Percentiles rank a stretch among this genome's conserved stretches.
Conservation (phyloP, 805 yeast genomes). For the Suhomyces vadensis region DNA sequence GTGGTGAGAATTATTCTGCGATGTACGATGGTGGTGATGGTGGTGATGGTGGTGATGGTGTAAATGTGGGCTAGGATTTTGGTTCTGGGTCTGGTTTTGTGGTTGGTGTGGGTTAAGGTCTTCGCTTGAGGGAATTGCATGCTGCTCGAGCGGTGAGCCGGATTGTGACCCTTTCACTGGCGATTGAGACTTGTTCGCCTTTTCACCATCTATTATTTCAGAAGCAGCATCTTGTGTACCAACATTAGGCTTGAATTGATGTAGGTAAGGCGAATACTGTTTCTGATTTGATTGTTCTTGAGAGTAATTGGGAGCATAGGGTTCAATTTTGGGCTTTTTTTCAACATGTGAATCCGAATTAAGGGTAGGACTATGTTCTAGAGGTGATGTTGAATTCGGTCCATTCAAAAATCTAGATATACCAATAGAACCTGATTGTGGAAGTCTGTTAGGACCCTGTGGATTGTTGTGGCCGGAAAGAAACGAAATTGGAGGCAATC, state of each 20-base stretch:
- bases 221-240: neutral
- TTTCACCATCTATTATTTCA: neutral
- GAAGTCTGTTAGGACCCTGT: constrained; percentile 12
- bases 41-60: constrained; percentile 16
- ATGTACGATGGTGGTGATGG: constrained; percentile 6
- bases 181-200: too few relatives aligned
- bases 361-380: neutral
- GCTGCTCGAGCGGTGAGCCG: neutral
- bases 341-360: neutral
- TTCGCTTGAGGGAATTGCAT: neutral
- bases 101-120: neutral
- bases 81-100: neutral
- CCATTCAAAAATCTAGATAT: constrained; percentile 22
- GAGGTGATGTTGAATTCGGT: constrained; percentile 6
- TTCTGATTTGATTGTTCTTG: neutral
- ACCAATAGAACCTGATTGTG: constrained; percentile 21
- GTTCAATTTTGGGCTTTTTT: neutral
- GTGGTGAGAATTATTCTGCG: constrained; percentile 17
- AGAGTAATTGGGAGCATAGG: neutral
- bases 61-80: constrained; percentile 5
- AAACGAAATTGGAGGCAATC: constrained; percentile 32
- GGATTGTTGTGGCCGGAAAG: constrained; percentile 19
- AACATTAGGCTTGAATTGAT: neutral
- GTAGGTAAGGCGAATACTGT: neutral
- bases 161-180: neutral